These are phyloP conservation scores for Debaryomyces sp. DNA, from an alignment of 1,139 yeast species.

Conservation along the genomic window DNA sequence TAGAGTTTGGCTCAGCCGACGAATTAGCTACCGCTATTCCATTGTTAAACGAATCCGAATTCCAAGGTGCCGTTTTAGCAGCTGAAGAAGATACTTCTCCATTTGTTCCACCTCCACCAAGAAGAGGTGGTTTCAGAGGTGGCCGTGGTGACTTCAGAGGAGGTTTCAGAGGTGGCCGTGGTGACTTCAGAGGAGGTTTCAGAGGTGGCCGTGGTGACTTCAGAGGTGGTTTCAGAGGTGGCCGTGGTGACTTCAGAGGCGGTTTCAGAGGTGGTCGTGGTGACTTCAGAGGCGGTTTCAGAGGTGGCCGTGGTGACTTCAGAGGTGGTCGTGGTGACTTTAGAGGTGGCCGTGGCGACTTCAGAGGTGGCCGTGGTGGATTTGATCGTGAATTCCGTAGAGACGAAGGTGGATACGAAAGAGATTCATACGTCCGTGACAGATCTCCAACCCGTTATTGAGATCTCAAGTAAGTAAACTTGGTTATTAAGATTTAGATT, in stretches of 20 bases:
- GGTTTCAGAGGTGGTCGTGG: constrained; percentile 32
- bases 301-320: constrained; percentile 46
- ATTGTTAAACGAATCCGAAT: constrained; percentile 69
- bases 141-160: constrained; percentile 39
- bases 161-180: constrained; percentile 35
- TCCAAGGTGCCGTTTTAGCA: constrained; percentile 63
- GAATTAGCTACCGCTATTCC: constrained; percentile 72
- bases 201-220: constrained; percentile 38
- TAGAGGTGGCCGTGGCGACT: constrained; percentile 27
- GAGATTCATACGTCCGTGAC: constrained; percentile 50
- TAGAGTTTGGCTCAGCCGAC: constrained; percentile 77
- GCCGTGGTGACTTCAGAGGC: no score
- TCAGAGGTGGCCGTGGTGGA: constrained; percentile 47
- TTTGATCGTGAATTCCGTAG: constrained; percentile 37
- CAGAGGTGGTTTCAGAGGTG: constrained; percentile 26
- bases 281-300: no score
- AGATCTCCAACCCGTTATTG: constrained; percentile 51
- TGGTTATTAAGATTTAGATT: neutral
- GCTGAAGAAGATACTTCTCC: constrained; percentile 85
- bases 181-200: constrained; percentile 38
- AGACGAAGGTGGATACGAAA: constrained; percentile 30
- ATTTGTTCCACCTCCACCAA: constrained; percentile 66
- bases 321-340: constrained; percentile 40
- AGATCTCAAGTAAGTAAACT: constrained; percentile 11
- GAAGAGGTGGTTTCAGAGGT: constrained; percentile 57